Conservation (phyloP, 2,329 filamentous ascomycete genomes). For the Sclerotinia minor region DNA sequence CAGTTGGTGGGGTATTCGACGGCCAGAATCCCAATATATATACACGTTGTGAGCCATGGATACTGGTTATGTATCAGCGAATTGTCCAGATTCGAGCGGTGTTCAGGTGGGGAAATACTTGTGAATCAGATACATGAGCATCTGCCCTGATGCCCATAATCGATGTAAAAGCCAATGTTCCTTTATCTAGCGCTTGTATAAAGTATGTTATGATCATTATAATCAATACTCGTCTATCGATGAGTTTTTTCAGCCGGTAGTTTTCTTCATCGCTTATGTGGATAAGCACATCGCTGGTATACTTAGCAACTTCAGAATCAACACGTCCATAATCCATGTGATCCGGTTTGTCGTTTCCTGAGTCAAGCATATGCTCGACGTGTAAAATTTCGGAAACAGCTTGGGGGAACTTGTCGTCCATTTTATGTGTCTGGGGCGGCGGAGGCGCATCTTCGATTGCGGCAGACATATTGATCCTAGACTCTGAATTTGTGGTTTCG, state of each 20-base stretch:
- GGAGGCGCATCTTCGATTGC: neutral
- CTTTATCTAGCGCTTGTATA: constrained; percentile 44
- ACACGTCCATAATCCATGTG: constrained; percentile 59
- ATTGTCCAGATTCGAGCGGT: constrained; percentile 56
- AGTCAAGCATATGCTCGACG: constrained; percentile 3
- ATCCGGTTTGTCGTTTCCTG: constrained; percentile 44
- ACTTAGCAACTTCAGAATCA: constrained; percentile 70
- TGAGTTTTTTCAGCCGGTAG: constrained; percentile 60
- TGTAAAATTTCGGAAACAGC: constrained; percentile 10
- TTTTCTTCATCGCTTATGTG: constrained; percentile 61
- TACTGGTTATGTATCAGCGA: constrained; percentile 28
- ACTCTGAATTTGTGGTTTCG: neutral
- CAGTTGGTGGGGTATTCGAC: constrained; percentile 46
- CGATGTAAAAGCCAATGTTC: constrained; percentile 37
- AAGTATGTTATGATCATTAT: constrained; percentile 66
- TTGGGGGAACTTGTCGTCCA: neutral
- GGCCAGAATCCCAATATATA: constrained; percentile 36
- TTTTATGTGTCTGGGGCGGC: neutral
- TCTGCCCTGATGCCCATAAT: constrained; percentile 38
- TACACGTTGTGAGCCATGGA: constrained; percentile 38
- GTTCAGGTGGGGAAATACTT: constrained; percentile 49
- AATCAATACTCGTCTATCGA: constrained; percentile 65
- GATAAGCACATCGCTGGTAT: constrained; percentile 57
- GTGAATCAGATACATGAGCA: constrained; percentile 48
- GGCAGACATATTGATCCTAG: neutral